Evolutionary conservation across 768 basidiomycete genomes (phyloP), one percentile per base, ranked within the genome.

Genomic region (Pleurotus tuber-regium): DNA sequence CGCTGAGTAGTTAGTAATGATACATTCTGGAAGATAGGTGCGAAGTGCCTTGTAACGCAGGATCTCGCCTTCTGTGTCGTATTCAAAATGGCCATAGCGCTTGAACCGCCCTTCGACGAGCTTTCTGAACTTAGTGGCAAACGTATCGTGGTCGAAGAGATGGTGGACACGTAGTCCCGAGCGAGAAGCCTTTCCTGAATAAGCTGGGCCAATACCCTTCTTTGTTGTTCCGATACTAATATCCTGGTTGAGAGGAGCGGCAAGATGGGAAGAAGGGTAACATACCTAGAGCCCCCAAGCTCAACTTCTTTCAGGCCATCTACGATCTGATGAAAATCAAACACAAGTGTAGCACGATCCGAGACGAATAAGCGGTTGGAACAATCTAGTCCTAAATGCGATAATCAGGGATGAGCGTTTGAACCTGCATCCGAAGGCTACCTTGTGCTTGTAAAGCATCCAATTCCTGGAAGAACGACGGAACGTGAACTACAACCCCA

Each of bases 311-410:
- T 99, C 62, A 99, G 73, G 4, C 97, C 97, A 64, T 99, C 97
- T 24, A 98, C 97, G 63, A 98, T 98, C 74, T 99, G 97, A 70
- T 99, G 97, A 69, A 99, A 98, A 66, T 98, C 97, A 63, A 99
- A 94, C 28, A 99, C 97, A 54, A 99, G 85, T 57, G 96, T 92
- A 3, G 97, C 92, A 56, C 97, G 87, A 71, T 98, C 94, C 21
- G 96, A 98, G 59, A 99, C 78, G 66, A 97, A 89, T 16, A 99
- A 70, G 28, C 97, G 86, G 52, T 80, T 79, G 9, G 82, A 80
- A 70, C 92, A 96, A 62, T 88, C 78, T 35, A 99, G 82, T 16
- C 96, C 95, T 97, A 49, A 16, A 30, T n/a, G 12, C n/a, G n/a
- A n/a, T n/a, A n/a, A n/a, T n/a, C n/a, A n/a, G n/a, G n/a, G n/a